phyloP scores from a whole-genome alignment of 805 yeast species.

The Cyberlindnera lachancei region DNA sequence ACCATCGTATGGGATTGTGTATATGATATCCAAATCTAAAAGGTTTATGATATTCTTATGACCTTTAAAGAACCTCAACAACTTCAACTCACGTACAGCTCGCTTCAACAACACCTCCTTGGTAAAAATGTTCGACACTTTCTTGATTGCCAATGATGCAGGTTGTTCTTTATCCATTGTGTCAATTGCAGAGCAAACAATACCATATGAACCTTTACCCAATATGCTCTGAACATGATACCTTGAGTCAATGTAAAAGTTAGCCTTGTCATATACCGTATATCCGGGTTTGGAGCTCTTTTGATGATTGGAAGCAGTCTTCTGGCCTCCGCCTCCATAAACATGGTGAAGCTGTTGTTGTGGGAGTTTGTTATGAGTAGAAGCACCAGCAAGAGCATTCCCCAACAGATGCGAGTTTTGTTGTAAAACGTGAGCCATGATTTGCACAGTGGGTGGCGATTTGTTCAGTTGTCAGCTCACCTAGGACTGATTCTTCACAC shows the following conservation, averaged over 20 bases:
- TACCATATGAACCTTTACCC: slow-evolving; percentile 85
- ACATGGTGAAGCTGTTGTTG: background rate
- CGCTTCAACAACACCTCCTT: slow-evolving; percentile 64
- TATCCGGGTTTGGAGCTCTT: slow-evolving; percentile 15
- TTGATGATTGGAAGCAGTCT: no score
- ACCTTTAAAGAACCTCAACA: slow-evolving; percentile 79
- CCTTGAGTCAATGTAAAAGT: slow-evolving; percentile 55
- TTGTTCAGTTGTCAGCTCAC: no score
- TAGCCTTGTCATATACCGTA: slow-evolving; percentile 41
- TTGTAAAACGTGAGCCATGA: no score
- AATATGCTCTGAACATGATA: slow-evolving; percentile 51
- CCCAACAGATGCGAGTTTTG: background rate
- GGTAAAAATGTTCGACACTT: slow-evolving; percentile 62
- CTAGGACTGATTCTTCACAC: no score
- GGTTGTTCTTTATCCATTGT: slow-evolving; percentile 24
- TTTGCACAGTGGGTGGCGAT: no score
- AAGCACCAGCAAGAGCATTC: background rate
- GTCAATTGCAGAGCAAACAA: slow-evolving; percentile 71
- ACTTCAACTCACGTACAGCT: slow-evolving; percentile 75
- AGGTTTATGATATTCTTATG: slow-evolving; percentile 75
- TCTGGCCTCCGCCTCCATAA: no score
- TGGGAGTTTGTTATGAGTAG: background rate
- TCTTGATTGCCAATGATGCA: slow-evolving; percentile 64
- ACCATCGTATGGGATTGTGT: slow-evolving; percentile 68
- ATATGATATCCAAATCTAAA: slow-evolving; percentile 66